Conservation (phyloP, 495 filamentous ascomycete genomes). For the Hypoxylon trugodes region DNA sequence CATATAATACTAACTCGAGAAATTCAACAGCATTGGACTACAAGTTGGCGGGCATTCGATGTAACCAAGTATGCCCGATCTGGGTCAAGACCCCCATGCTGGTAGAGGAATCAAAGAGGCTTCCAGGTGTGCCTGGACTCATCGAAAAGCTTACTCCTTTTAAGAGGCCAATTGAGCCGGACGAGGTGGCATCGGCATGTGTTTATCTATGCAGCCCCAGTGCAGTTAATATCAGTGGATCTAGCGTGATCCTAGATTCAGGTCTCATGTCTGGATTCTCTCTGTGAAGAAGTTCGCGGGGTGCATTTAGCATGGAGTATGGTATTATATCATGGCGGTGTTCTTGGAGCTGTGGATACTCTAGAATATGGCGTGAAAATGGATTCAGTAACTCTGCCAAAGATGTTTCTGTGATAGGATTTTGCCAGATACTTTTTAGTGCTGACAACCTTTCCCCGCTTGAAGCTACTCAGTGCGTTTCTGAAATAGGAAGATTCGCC, state of each 20-base stretch:
- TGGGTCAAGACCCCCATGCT: constrained; percentile 56
- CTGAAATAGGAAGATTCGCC: too few relatives aligned
- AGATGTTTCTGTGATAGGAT: too few relatives aligned
- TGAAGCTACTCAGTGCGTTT: too few relatives aligned
- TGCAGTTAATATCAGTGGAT: constrained; percentile 20
- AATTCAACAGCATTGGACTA: constrained; percentile 39
- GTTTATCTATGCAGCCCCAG: constrained; percentile 32
- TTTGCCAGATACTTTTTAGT: too few relatives aligned
- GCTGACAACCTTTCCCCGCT: too few relatives aligned
- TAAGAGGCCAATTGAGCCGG: constrained; percentile 23
- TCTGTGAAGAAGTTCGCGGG: too few relatives aligned
- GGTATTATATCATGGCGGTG: too few relatives aligned
- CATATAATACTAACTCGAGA: background rate
- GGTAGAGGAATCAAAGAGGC: constrained; percentile 35
- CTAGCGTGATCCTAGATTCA: constrained; percentile 24
- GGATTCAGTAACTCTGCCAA: too few relatives aligned
- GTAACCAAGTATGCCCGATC: constrained; percentile 41
- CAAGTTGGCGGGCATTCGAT: constrained; percentile 22
- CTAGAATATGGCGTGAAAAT: too few relatives aligned
- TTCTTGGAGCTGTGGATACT: too few relatives aligned
- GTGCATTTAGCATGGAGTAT: too few relatives aligned
- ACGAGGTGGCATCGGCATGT: constrained; percentile 36
- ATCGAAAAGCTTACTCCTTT: constrained; percentile 12
- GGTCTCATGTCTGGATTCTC: constrained; percentile 38
- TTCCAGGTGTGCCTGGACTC: constrained; percentile 10